Base-by-base conservation (phyloP, 169 alveolate species). In the Babesia gibsoni region DNA sequence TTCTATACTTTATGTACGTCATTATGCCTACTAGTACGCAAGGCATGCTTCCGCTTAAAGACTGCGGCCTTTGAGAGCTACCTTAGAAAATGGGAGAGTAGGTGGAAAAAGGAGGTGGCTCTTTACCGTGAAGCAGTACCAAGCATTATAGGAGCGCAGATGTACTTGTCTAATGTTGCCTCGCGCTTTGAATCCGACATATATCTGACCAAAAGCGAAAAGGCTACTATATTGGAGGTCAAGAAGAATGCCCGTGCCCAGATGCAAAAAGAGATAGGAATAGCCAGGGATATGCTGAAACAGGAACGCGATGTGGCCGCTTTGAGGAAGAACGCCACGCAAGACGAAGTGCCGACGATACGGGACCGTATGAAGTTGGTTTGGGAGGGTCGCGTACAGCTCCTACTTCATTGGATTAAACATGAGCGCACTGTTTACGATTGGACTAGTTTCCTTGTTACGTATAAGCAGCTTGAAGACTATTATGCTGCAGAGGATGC, bases 1-100 rank as follows among this genome's bases (percentile, higher is more conserved):
- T 61, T 25, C 18, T 29, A 61, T 22, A 10, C 58, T 10, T 48
- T 35, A 4, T 43, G 58, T 29, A 25, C 29, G 27, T 29, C 56
- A 0, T 4, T 61, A 50, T 4, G 29, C 10, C 29, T 27, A 1
- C 0, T 20, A 9, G 59, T 58, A 1, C 6, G 35, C 16, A 20
- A 8, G 22, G 2, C 36, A 16, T 48, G 63, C 27, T 4, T 74
- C 41, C 23, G 18, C 4, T 16, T 12, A 30, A 27, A 18, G 18
- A 20, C 23, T 50, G n/a, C 22, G 1, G 36, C 20, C 27, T 25
- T 66, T 20, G 67, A 56, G 43, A 7, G 2, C 39, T 67, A 42
- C 81, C 52, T 67, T 18, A 9, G 8, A 12, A 22, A 4, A 25
- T 77, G 85, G 85, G 85, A 77, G 23, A 1, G 7, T 32, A 25